Evolutionary conservation across 257 asterid species (phyloP).

Genomic region (Cynanchum wilfordii): DNA sequence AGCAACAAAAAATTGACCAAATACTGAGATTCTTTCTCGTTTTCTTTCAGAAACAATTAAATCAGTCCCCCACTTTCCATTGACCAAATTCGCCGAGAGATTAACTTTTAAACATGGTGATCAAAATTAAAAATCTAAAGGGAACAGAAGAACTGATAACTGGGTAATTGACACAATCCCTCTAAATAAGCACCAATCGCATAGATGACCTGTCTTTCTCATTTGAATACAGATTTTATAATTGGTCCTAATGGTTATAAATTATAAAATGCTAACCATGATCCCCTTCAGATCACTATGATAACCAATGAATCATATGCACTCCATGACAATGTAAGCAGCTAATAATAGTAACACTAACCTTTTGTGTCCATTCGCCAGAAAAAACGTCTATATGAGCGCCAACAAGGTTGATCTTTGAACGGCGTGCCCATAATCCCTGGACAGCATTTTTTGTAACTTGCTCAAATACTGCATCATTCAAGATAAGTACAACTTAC

Average conservation of each 20-base stretch:
- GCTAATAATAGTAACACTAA: constrained; percentile 17
- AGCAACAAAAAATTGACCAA: constrained; percentile 26
- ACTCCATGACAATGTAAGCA: background rate
- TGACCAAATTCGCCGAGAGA: background rate
- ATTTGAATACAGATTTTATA: background rate
- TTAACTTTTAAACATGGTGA: background rate
- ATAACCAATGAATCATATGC: background rate
- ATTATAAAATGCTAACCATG: background rate
- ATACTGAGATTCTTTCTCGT: background rate
- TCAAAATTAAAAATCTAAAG: background rate
- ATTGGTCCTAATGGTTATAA: background rate
- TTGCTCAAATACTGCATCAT: constrained; percentile 80
- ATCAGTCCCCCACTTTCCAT: background rate
- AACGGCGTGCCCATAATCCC: constrained; percentile 98
- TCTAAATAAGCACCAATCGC: background rate
- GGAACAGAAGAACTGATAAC: background rate
- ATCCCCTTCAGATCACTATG: background rate
- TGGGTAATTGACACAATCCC: background rate
- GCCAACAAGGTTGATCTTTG: constrained; percentile 92
- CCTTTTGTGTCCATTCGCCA: constrained; percentile 99
- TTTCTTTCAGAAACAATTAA: background rate
- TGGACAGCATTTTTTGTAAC: constrained; percentile 92
- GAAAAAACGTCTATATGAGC: constrained; percentile 98
- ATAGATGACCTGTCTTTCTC: background rate
- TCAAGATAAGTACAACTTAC: constrained; percentile 12